These are phyloP conservation scores for Nitzschia putrida DNA, from an alignment of 108 stramenopile species.

Conservation along the genomic window DNA sequence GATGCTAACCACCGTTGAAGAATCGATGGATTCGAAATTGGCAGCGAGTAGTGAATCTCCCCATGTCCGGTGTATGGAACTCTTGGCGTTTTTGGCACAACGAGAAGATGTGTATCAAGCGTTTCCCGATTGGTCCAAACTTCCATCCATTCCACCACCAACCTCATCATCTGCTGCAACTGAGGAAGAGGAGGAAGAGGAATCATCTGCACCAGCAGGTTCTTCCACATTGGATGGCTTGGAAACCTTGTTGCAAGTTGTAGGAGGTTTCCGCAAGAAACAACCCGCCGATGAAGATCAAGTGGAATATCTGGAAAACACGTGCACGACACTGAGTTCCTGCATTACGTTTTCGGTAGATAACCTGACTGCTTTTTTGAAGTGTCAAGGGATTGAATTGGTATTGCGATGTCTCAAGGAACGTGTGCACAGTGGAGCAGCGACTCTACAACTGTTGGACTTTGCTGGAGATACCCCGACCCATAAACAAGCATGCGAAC, in stretches of 20 bases:
- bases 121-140: constrained; percentile 39
- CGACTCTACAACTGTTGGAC: constrained; percentile 58
- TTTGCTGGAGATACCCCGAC: constrained; percentile 44
- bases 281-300: constrained; percentile 69
- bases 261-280: constrained; percentile 60
- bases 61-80: constrained; percentile 40
- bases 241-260: constrained; percentile 59
- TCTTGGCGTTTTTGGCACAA: constrained; percentile 64
- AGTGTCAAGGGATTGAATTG: constrained; percentile 72
- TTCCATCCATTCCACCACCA: constrained; percentile 6
- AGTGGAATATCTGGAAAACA: constrained; percentile 74
- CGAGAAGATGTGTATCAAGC: constrained; percentile 52
- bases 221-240: constrained; percentile 55
- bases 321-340: constrained; percentile 50
- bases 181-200: constrained; percentile 15
- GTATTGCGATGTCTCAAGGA: constrained; percentile 75
- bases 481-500: constrained; percentile 55
- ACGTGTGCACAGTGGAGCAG: constrained; percentile 71
- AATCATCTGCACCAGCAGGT: constrained; percentile 1
- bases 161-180: constrained; percentile 28
- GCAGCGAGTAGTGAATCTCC: constrained; percentile 26
- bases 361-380: constrained; percentile 64
- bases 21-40: not conserved
- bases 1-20: constrained; percentile 54
- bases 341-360: constrained; percentile 50